Evolutionary conservation across 1,284 basidiomycete genomes (phyloP).

Genomic region (Fomitopsis schrenkii): DNA sequence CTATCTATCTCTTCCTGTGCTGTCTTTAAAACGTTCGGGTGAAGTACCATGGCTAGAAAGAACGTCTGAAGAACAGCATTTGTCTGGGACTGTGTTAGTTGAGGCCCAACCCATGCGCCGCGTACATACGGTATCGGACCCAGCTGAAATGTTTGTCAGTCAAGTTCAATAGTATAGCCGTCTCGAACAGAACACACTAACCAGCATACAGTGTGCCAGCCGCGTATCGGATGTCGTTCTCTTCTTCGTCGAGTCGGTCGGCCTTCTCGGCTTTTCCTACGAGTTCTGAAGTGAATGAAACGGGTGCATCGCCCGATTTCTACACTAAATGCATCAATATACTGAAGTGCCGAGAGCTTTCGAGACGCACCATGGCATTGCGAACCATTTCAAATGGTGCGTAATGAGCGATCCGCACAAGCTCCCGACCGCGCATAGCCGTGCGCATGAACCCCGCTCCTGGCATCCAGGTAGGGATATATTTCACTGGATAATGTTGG

Average conservation of each 20-base stretch:
- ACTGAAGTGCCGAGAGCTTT: neutral
- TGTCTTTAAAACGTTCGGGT: slow-evolving; percentile 17
- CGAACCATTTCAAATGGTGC: slow-evolving; percentile 22
- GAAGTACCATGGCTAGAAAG: slow-evolving; percentile 25
- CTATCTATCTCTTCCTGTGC: slow-evolving; percentile 1
- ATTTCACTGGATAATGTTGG: slow-evolving; percentile 18
- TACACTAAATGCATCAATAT: neutral
- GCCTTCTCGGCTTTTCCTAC: neutral
- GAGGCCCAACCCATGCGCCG: neutral
- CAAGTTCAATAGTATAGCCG: too few relatives aligned
- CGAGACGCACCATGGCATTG: slow-evolving; percentile 14
- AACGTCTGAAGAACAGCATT: slow-evolving; percentile 14
- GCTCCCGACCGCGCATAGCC: slow-evolving; percentile 19
- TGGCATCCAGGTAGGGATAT: slow-evolving; percentile 33
- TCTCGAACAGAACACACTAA: neutral
- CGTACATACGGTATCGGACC: neutral
- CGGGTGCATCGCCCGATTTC: too few relatives aligned
- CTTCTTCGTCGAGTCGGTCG: slow-evolving; percentile 5
- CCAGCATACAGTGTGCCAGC: slow-evolving; percentile 21
- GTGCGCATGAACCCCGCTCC: slow-evolving; percentile 29
- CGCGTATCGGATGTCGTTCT: slow-evolving; percentile 2
- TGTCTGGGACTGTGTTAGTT: neutral
- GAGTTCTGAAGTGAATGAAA: neutral
- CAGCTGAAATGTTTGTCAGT: neutral
- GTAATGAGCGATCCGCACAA: slow-evolving; percentile 16